A percentile compares a stretch with the other conserved stretches of the same genome.
Conservation (phyloP, 768 basidiomycete species). For the Tulasnella sp. region DNA sequence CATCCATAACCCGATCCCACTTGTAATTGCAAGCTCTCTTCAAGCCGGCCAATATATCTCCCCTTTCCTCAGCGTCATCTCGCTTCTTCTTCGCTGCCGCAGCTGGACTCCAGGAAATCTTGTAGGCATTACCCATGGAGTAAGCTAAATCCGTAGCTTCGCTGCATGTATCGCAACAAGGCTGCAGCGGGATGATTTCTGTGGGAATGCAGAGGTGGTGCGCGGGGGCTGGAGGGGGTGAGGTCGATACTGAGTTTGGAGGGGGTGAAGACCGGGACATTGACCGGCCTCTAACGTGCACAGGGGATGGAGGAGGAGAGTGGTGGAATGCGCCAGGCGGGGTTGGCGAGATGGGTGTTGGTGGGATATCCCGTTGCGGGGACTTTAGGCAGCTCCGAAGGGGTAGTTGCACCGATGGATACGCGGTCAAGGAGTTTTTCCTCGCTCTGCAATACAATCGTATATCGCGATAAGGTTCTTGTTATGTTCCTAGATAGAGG, state of each 20-base stretch:
- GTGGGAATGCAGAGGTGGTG: not conserved
- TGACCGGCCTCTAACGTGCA: not conserved
- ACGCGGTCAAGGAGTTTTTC: not conserved
- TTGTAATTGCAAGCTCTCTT: slow-evolving; percentile 5
- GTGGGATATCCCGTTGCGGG: not conserved
- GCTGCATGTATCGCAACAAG: slow-evolving; percentile 13
- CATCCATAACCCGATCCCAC: not conserved
- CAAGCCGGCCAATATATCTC: slow-evolving; percentile 19
- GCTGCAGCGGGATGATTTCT: slow-evolving; percentile 12
- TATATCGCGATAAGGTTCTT: not conserved
- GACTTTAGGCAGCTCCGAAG: slow-evolving; percentile 3
- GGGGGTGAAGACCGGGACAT: not conserved
- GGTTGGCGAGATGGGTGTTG: not conserved
- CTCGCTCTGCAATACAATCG: not conserved
- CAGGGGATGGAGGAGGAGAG: slow-evolving; percentile 6
- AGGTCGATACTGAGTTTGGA: not conserved
- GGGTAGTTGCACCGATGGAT: not conserved
- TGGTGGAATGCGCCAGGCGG: not conserved
- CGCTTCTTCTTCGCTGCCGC: slow-evolving; percentile 26
- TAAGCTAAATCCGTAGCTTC: slow-evolving; percentile 1
- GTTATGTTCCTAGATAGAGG: not conserved
- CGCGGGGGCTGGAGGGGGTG: not conserved
- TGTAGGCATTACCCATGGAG: slow-evolving; percentile 1
- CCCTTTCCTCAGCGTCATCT: slow-evolving; percentile 14
- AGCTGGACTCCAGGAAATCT: slow-evolving; percentile 18